Percentiles rank a stretch among this genome's conserved stretches.
Evolutionary conservation across 108 stramenopile genomes (phyloP).

Genomic region (Conticribra guillardii): DNA sequence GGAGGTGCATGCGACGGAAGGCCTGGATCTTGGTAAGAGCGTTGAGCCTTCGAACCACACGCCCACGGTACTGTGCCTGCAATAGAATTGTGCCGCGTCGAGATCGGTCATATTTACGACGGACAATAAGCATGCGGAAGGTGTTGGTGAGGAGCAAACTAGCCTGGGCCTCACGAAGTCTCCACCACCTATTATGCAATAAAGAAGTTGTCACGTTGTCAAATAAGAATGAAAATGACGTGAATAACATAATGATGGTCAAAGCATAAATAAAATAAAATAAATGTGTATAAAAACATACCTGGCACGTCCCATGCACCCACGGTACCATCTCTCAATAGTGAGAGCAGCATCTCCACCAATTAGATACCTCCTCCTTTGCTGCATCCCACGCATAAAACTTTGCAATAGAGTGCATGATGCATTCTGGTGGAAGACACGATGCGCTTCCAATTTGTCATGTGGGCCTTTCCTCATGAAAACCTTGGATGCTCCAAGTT

Average conservation of each 20-base stretch:
- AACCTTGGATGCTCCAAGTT: slow-evolving; percentile 91
- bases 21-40: slow-evolving; percentile 76
- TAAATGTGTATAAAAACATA: slow-evolving; percentile 32
- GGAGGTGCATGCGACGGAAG: slow-evolving; percentile 56
- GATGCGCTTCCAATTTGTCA: slow-evolving; percentile 88
- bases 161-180: slow-evolving; percentile 78
- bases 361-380: slow-evolving; percentile 64
- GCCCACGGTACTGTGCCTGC: slow-evolving; percentile 82
- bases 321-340: slow-evolving; percentile 83
- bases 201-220: not conserved
- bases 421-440: slow-evolving; percentile 78
- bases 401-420: slow-evolving; percentile 83
- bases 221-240: slow-evolving; percentile 9
- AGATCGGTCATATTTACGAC: slow-evolving; percentile 57
- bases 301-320: slow-evolving; percentile 80
- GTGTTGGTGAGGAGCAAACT: slow-evolving; percentile 82
- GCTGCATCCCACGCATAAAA: slow-evolving; percentile 79
- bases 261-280: slow-evolving; percentile 2
- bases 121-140: slow-evolving; percentile 75
- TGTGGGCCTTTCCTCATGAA: slow-evolving; percentile 95
- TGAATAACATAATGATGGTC: not conserved
- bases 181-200: slow-evolving; percentile 63
- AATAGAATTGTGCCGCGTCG: slow-evolving; percentile 63
- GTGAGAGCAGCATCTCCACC: slow-evolving; percentile 62
- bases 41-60: slow-evolving; percentile 50